Base-by-base conservation (phyloP, 2,329 filamentous ascomycete species). In the Aureobasidium sp. region DNA sequence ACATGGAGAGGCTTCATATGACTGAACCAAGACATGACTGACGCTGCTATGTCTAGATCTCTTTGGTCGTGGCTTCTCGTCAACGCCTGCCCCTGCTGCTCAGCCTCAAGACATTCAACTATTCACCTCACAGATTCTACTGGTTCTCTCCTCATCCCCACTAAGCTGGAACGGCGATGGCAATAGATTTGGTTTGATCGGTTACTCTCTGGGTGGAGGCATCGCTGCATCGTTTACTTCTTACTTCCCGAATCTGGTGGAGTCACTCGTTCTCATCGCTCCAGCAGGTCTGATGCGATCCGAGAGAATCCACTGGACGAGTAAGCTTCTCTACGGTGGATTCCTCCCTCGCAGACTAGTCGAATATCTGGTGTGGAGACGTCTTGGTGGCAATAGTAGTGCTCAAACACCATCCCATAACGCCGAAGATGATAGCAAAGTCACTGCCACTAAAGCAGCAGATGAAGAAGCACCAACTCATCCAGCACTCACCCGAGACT, bases 161-260 rank as follows among this genome's bases (percentile, higher is more conserved):
- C 75, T 93, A 2, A 67, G 84, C 15, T 92, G 88, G 88, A 86
- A 84, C 0, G 82, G 84, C 47, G 55, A 39, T 26, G 63, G 47
- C 55, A 71, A 15, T 69, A 43, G 72, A 47, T 93, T 94, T 72
- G 84, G 85, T 64, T 76, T 95, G 6, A 75, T 92, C 3, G 91
- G 90, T 1, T 95, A 94, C 73, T 92, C 88, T 0, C 79, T 96
- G 0, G 90, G 91, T 50, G 91, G 90, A 39, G 88, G 87, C 15
- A 82, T 95, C 44, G 81, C 83, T 1, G 85, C 84, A 10, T 80
- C 85, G 24, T 93, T 94, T 70, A 82, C 88, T 1, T 81, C 82
- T 1, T 84, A 84, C 70, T 89, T 90, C 69, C 84, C 88, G 0
- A 74, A 83, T 52, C 77, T 93, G 62, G 80, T 96, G 15, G 80